Conservation (phyloP, 805 yeast genomes). For the Lipomyces oligophaga region DNA sequence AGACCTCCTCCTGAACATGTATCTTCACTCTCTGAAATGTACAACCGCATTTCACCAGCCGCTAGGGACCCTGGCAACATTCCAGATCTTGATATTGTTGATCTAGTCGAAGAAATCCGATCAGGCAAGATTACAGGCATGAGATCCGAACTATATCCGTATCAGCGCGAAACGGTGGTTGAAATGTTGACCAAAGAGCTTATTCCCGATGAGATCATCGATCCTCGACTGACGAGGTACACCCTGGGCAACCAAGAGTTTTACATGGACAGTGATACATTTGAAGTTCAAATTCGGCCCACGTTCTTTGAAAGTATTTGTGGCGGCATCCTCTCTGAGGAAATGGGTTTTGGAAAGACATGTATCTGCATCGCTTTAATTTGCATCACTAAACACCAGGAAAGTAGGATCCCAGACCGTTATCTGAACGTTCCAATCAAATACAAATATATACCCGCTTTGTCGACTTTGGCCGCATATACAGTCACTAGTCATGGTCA, state of each 20-base stretch:
- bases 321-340: constrained; percentile 64
- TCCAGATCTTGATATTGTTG: constrained; percentile 22
- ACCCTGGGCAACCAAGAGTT: constrained; percentile 26
- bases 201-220: constrained; percentile 32
- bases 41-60: constrained; percentile 22
- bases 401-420: constrained; percentile 45
- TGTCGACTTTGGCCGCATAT: constrained; percentile 45
- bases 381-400: constrained; percentile 52
- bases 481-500: constrained; percentile 47
- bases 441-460: constrained; percentile 32
- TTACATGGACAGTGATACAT: constrained; percentile 41
- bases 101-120: constrained; percentile 31
- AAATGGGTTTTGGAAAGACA: constrained; percentile 64
- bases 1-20: constrained; percentile 35
- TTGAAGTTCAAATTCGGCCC: constrained; percentile 40
- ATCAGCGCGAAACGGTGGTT: constrained; percentile 57
- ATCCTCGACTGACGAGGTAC: constrained; percentile 40
- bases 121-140: constrained; percentile 46
- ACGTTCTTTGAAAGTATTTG: constrained; percentile 47
- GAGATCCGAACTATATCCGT: constrained; percentile 50
- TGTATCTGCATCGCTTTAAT: constrained; percentile 56
- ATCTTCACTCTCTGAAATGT: constrained; percentile 25
- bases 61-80: constrained; percentile 24
- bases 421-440: constrained; percentile 9
- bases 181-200: constrained; percentile 58